Evolutionary conservation across 345 rosid genomes (phyloP), one percentile per base, ranked within the genome.

Genomic region (Acer yangbiense): DNA sequence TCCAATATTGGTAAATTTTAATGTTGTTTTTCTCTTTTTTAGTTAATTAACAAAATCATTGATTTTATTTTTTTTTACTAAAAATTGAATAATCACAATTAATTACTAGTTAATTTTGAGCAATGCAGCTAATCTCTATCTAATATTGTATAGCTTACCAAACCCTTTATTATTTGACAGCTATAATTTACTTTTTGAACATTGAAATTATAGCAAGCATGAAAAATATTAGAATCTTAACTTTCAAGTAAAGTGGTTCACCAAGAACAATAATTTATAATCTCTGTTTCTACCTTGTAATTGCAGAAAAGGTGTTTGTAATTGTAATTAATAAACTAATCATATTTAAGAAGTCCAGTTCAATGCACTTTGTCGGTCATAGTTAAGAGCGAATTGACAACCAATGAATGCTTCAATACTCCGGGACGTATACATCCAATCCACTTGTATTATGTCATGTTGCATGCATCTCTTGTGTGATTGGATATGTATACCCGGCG

Each of bases 211-310:
- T 6, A 43, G 32, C 32, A 7, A 43, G 46, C 46, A n/a, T 6
- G 44, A 55, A 23, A 7, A 25, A 35, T 20, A 50, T n/a, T 77
- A 20, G n/a, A 77, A 23, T 73, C 78, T 77, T 77, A 14, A 7
- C 17, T 35, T 71, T 68, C 32, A 77, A 77, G 81, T 32, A 78
- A 74, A 78, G 79, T 65, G 58, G 78, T 48, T 82, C 84, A 65
- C 78, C 69, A 60, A 72, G n/a, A 67, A 61, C 21, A 67, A 77
- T 72, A 61, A 60, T 72, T 35, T 54, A 7, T 17, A 23, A 0
- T 21, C 35, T 43, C 13, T 13, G 50, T 39, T n/a, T n/a, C 52
- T 44, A 58, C 54, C 70, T 54, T 75, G n/a, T 52, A 70, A 17
- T 23, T 70, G 44, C 68, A 74, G 64, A 74, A 65, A 76, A 32